Percentiles rank a stretch among this genome's conserved stretches.
Conservation (phyloP, 2,329 filamentous ascomycete species). For the Pestalotiopsis sp. region DNA sequence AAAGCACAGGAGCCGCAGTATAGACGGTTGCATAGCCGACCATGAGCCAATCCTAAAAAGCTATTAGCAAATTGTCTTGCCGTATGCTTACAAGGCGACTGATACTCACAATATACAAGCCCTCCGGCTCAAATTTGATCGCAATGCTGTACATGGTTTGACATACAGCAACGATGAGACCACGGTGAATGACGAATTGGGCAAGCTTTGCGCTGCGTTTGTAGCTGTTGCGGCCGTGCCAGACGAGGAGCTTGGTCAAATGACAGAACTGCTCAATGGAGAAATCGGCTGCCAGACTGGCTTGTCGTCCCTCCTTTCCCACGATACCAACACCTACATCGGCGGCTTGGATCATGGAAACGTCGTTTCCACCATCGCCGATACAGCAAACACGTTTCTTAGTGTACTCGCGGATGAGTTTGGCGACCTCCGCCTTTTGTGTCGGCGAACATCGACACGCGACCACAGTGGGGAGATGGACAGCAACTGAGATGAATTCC, state of each 20-base stretch:
- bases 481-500: slow-evolving; percentile 87
- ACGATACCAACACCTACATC: slow-evolving; percentile 98
- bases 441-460: slow-evolving; percentile 96
- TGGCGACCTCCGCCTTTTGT: slow-evolving; percentile 93
- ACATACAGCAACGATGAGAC: slow-evolving; percentile 91
- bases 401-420: slow-evolving; percentile 86
- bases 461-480: slow-evolving; percentile 86
- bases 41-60: slow-evolving; percentile 79
- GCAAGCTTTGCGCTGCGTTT: slow-evolving; percentile 93
- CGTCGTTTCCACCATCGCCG: slow-evolving; percentile 96
- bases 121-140: slow-evolving; percentile 88
- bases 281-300: slow-evolving; percentile 93
- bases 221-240: slow-evolving; percentile 97
- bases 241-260: slow-evolving; percentile 94
- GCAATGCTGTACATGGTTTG: slow-evolving; percentile 98
- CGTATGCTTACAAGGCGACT: not conserved
- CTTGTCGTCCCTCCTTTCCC: slow-evolving; percentile 95
- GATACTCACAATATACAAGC: slow-evolving; percentile 72
- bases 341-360: slow-evolving; percentile 98
- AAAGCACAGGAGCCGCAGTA: slow-evolving; percentile 91
- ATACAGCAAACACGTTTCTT: slow-evolving; percentile 97
- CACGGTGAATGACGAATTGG: slow-evolving; percentile 97
- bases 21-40: slow-evolving; percentile 97
- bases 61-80: not conserved
- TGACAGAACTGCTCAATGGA: slow-evolving; percentile 95